Percentiles rank a stretch among this genome's conserved stretches.
phyloP scores from a whole-genome alignment of 163 green algal genomes.

The Chlorella variabilis region DNA sequence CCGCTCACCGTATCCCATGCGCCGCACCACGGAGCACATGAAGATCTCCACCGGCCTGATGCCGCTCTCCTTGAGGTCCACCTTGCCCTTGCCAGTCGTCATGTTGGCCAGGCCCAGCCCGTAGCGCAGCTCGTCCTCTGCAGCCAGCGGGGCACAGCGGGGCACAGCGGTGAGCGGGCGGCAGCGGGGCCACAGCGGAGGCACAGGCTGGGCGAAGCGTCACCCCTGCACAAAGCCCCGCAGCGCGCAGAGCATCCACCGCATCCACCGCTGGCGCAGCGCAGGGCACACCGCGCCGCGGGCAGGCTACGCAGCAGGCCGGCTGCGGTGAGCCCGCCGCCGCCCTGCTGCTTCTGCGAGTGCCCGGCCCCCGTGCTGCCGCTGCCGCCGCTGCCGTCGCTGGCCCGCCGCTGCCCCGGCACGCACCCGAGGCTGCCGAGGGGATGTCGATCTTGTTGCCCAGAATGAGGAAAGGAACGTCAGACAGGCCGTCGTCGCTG shows the following conservation, averaged over 20 bases:
- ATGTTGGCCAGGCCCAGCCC: constrained; percentile 90
- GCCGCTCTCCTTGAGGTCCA: constrained; percentile 84
- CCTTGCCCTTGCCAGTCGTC: constrained; percentile 99
- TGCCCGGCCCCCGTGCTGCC: too few species aligned
- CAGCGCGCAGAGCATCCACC: too few species aligned
- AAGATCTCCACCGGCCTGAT: constrained; percentile 97
- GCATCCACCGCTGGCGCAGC: neutral
- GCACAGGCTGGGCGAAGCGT: too few species aligned
- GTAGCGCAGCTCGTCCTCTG: constrained; percentile 94
- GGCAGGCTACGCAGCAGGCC: too few species aligned
- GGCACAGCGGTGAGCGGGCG: neutral
- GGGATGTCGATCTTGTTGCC: constrained; percentile 99
- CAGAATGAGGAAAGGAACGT: constrained; percentile 97
- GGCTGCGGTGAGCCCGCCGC: too few species aligned
- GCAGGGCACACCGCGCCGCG: too few species aligned
- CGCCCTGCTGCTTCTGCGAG: too few species aligned
- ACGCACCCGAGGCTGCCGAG: constrained; percentile 52
- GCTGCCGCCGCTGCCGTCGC: too few species aligned
- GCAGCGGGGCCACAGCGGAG: neutral
- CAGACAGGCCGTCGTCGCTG: constrained; percentile 93
- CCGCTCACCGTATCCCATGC: constrained; percentile 91
- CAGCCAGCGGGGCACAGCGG: constrained; percentile 26
- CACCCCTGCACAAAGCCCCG: too few species aligned
- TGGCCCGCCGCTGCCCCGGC: too few species aligned
- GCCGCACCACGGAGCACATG: constrained; percentile 94